phyloP scores from a whole-genome alignment of 2,329 filamentous ascomycete species.

The Aureobasidium mangrovei region DNA sequence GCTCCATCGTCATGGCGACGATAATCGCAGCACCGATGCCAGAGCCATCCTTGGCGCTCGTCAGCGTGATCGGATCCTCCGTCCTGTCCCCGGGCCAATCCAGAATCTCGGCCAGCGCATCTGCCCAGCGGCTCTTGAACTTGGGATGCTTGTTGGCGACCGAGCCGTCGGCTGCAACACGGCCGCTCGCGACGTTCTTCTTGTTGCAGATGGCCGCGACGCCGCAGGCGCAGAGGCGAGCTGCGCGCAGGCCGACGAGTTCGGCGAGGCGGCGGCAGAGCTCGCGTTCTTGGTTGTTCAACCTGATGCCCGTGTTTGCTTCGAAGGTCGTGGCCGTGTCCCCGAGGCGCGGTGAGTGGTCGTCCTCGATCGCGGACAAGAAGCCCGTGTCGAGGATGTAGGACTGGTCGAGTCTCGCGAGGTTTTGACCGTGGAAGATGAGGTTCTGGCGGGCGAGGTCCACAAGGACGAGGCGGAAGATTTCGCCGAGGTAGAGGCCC shows the following conservation, averaged over 20 bases:
- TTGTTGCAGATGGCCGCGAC: constrained; percentile 30
- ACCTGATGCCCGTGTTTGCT: constrained; percentile 20
- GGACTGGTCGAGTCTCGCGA: constrained; percentile 64
- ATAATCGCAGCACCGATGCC: constrained; percentile 33
- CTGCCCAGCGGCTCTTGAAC: constrained; percentile 34
- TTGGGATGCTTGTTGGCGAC: constrained; percentile 35
- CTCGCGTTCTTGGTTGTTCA: constrained; percentile 23
- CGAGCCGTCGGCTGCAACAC: constrained; percentile 32
- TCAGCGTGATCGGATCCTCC: constrained; percentile 30
- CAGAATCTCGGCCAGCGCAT: constrained; percentile 31
- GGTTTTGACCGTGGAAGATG: constrained; percentile 74
- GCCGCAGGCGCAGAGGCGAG: constrained; percentile 31
- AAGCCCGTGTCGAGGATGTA: constrained; percentile 89
- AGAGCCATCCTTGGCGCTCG: constrained; percentile 33
- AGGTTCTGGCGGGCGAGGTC: constrained; percentile 70
- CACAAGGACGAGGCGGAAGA: constrained; percentile 80
- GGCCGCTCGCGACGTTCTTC: constrained; percentile 25
- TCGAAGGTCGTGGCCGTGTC: constrained; percentile 21
- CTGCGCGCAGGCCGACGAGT: constrained; percentile 27
- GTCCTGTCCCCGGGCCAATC: constrained; percentile 26
- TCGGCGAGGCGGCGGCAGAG: constrained; percentile 25
- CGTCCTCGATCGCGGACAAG: constrained; percentile 76
- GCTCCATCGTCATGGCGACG: constrained; percentile 25
- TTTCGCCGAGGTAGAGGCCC: constrained; percentile 86
- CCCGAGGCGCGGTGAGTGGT: constrained; percentile 20